Evolutionary conservation across 2,329 filamentous ascomycete species (phyloP).

Genomic region (Ascochyta rabiei): DNA sequence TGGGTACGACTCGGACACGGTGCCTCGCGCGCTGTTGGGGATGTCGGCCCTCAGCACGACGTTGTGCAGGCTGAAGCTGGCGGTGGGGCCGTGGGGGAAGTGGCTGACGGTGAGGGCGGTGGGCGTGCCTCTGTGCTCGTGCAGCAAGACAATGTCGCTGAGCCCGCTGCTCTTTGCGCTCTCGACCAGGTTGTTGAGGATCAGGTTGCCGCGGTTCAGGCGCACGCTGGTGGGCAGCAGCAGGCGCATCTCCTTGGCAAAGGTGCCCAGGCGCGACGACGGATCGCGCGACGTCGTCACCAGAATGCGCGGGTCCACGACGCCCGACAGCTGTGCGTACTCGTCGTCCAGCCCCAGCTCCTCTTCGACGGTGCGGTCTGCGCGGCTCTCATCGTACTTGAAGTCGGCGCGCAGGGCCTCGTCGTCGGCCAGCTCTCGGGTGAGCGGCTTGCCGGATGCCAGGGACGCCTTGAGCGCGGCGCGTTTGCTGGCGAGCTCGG

Average conservation of each 20-base stretch:
- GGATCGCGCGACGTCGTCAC: constrained; percentile 92
- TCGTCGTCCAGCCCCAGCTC: constrained; percentile 83
- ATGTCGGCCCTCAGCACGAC: constrained; percentile 93
- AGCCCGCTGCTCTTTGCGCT: constrained; percentile 82
- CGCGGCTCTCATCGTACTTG: constrained; percentile 87
- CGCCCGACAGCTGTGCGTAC: constrained; percentile 87
- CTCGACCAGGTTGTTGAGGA: constrained; percentile 82
- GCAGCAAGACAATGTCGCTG: constrained; percentile 74
- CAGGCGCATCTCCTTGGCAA: constrained; percentile 88
- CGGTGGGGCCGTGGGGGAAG: constrained; percentile 85
- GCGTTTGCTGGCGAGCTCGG: constrained; percentile 90
- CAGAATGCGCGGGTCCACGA: constrained; percentile 85
- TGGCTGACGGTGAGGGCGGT: constrained; percentile 88
- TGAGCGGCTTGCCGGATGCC: constrained; percentile 85
- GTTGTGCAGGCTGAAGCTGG: constrained; percentile 88
- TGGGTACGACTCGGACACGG: constrained; percentile 89
- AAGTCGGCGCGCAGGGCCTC: constrained; percentile 83
- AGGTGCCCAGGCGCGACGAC: constrained; percentile 81
- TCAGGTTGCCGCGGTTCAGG: constrained; percentile 87
- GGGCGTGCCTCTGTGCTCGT: constrained; percentile 91
- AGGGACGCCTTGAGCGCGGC: constrained; percentile 85
- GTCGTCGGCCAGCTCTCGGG: constrained; percentile 84
- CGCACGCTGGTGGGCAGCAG: constrained; percentile 84
- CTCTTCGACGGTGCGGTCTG: constrained; percentile 70
- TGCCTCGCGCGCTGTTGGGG: constrained; percentile 83